Evolutionary conservation across 2,329 filamentous ascomycete species (phyloP), one percentile per base, ranked within the genome.

Genomic region (Beauveria sp.): DNA sequence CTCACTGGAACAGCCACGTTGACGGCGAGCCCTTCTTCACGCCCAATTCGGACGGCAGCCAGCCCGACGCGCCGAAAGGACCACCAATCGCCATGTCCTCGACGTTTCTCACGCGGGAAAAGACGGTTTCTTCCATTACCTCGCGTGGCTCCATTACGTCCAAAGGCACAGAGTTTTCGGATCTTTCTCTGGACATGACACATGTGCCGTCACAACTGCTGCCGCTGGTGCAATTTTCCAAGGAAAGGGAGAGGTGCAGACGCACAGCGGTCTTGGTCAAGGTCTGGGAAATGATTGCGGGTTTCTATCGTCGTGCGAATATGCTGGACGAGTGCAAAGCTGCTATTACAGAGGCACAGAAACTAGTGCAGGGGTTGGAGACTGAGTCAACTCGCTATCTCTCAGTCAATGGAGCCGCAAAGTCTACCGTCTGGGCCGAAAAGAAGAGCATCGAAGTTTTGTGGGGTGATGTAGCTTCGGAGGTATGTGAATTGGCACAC

Each of bases 241-340:
- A 80, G 65, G 80, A 80, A 10, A 80, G 81, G 65, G 76, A 80
- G 64, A 77, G 75, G 65, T 75, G 76, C 34, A 79, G 80, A 58
- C 78, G 82, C 50, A 77, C 74, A 37, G 75, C 76, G 7, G 77
- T 85, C 12, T 71, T 99, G 18, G 78, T 92, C 22, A 88, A 88
- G 65, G 86, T 97, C 37, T 99, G 94, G 94, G 79, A 97, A 9
- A 88, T 94, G 70, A 91, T 97, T 63, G 89, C 91, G 2, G 89
- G 89, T 0, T 87, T 97, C 65, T 99, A 97, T 70, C 85, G 91
- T 30, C 84, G 91, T 58, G 91, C 93, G 8, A 84, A 83, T 9
- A 85, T 96, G 77, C 84, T 85, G 60, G 88, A 92, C 22, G 93
- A 97, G 71, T 86, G 90, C 14, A 84, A 84, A 66, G 90, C 87